These are phyloP conservation scores for Carpinus viminea DNA, from an alignment of 306 rosid species.

Conservation along the genomic window DNA sequence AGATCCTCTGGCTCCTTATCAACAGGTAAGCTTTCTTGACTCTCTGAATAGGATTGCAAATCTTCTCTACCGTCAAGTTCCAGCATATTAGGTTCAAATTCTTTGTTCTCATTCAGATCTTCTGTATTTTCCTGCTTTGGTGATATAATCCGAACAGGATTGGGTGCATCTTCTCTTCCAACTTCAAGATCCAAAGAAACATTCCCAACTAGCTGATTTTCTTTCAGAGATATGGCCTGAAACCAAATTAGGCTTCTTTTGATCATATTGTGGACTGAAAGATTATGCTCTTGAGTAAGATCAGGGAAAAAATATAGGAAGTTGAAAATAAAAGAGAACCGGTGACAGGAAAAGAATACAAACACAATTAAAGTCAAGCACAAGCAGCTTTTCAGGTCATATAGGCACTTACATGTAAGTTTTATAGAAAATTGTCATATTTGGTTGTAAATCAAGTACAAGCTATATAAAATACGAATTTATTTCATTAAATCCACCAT, in stretches of 20 bases:
- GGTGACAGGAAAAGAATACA: not conserved
- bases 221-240: conserved; percentile 86
- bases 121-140: conserved; percentile 48
- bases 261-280: conserved; percentile 18
- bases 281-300: conserved; percentile 15
- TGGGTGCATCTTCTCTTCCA: conserved; percentile 42
- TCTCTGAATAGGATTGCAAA: conserved; percentile 30
- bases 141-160: conserved; percentile 67
- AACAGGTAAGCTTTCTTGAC: conserved; percentile 32
- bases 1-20: conserved; percentile 40
- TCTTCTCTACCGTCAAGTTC: conserved; percentile 38
- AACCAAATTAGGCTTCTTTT: conserved; percentile 37
- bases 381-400: not conserved
- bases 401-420: not conserved
- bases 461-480: not conserved
- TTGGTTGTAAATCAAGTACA: not conserved
- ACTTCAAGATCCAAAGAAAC: conserved; percentile 62
- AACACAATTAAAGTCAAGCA: not conserved
- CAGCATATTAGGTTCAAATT: conserved; percentile 24
- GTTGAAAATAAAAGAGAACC: not conserved
- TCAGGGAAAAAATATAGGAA: conserved; percentile 12
- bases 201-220: conserved; percentile 73
- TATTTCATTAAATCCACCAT: not conserved
- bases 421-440: not conserved
- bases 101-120: conserved; percentile 30